Conservation (phyloP, 208 protist genomes). For the Trypanosoma conorhini region DNA sequence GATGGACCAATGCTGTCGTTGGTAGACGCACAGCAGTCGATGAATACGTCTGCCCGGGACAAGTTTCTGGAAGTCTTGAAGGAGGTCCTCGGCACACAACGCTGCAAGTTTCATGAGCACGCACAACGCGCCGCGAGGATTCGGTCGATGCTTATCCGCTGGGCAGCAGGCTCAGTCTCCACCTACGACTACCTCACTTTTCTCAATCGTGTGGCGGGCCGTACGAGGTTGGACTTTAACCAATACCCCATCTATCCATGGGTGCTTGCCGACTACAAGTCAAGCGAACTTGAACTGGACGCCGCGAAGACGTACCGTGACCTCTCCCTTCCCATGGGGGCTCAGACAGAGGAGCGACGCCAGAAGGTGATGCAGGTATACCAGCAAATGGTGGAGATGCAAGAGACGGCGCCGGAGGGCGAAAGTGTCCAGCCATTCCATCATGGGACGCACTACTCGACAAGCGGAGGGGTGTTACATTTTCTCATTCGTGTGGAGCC, state of each 20-base stretch:
- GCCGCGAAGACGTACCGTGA: slow-evolving; percentile 85
- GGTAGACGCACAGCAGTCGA: slow-evolving; percentile 82
- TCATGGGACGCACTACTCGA: slow-evolving; percentile 99
- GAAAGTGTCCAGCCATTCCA: slow-evolving; percentile 89
- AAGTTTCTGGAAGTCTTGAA: slow-evolving; percentile 68
- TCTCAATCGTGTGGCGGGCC: slow-evolving; percentile 90
- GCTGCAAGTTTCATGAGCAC: slow-evolving; percentile 65
- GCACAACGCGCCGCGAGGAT: slow-evolving; percentile 45
- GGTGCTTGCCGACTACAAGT: slow-evolving; percentile 92
- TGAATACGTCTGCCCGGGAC: slow-evolving; percentile 79
- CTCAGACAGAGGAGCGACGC: slow-evolving; percentile 83
- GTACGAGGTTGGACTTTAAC: slow-evolving; percentile 91
- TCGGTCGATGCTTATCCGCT: slow-evolving; percentile 79
- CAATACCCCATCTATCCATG: slow-evolving; percentile 97
- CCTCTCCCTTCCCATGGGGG: slow-evolving; percentile 96
- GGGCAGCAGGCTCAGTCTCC: slow-evolving; percentile 90
- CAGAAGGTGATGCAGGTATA: slow-evolving; percentile 80
- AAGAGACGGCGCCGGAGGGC: slow-evolving; percentile 11
- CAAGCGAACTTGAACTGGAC: slow-evolving; percentile 72
- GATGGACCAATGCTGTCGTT: slow-evolving; percentile 79
- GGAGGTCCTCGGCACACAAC: slow-evolving; percentile 43
- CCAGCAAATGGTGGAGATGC: slow-evolving; percentile 39
- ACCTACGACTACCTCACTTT: slow-evolving; percentile 95
- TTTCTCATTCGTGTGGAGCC: slow-evolving; percentile 98
- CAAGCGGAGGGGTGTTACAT: slow-evolving; percentile 94